phyloP scores from a whole-genome alignment of 768 basidiomycete genomes.

The Calocybe cyanea region DNA sequence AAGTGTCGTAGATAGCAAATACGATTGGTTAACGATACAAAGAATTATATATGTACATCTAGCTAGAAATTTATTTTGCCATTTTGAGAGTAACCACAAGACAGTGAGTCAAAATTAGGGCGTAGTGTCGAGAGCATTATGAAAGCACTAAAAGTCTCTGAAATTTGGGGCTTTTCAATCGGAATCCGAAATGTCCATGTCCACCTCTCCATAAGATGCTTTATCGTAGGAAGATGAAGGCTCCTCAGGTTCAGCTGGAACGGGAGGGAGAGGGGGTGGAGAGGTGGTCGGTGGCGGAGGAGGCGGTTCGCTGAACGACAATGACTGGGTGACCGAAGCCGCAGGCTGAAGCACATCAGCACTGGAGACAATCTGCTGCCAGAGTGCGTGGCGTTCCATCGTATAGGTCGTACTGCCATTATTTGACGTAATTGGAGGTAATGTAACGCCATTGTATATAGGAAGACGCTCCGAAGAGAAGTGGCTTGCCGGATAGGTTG shows the following conservation, averaged over 20 bases:
- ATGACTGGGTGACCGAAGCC: constrained; percentile 29
- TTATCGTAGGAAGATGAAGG: not conserved
- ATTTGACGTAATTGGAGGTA: constrained; percentile 28
- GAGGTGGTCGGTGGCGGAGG: constrained; percentile 21
- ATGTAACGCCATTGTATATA: constrained; percentile 38
- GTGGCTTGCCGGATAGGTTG: constrained; percentile 52
- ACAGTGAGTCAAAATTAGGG: no score
- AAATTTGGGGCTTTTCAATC: constrained; percentile 2
- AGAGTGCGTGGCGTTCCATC: constrained; percentile 35
- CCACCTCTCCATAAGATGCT: constrained; percentile 12
- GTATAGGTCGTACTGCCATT: constrained; percentile 26
- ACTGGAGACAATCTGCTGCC: constrained; percentile 32
- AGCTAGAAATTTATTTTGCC: no score
- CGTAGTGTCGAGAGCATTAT: no score
- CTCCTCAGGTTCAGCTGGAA: not conserved
- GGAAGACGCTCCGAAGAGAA: constrained; percentile 58
- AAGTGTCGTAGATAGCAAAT: no score
- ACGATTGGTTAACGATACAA: no score
- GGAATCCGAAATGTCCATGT: constrained; percentile 34
- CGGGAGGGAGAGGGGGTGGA: constrained; percentile 22
- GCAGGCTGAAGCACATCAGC: constrained; percentile 12
- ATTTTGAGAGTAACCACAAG: no score
- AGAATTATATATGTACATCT: no score
- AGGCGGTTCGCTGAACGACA: constrained; percentile 21
- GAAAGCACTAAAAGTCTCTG: no score